Conservation (phyloP, 176 grass and related monocot genomes). For the Ensete glaucum region DNA sequence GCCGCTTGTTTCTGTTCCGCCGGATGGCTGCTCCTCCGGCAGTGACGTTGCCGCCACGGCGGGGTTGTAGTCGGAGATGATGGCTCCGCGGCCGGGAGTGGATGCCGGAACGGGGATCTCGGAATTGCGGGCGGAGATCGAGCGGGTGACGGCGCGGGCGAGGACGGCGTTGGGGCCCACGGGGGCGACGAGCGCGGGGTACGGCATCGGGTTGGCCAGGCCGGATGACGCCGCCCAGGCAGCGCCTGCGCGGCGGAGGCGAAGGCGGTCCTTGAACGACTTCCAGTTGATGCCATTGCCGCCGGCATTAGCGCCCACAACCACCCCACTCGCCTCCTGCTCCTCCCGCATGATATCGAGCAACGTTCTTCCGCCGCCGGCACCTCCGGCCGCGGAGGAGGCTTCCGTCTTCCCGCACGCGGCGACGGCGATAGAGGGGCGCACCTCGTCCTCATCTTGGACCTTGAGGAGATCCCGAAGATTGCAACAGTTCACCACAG, state of each 20-base stretch:
- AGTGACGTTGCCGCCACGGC: background rate
- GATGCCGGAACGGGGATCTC: no score
- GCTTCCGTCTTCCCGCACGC: background rate
- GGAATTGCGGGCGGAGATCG: background rate
- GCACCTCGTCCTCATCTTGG: conserved; percentile 1
- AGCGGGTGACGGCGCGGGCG: background rate
- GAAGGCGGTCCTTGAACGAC: background rate
- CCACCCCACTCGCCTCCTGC: background rate
- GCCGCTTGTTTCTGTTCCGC: background rate
- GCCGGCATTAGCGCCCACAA: background rate
- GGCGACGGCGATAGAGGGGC: background rate
- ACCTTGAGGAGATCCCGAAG: conserved; percentile 11
- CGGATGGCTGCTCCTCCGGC: background rate
- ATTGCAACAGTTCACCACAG: background rate
- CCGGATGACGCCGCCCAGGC: background rate
- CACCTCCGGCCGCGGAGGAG: background rate
- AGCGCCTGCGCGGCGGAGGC: background rate
- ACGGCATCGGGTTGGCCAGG: background rate
- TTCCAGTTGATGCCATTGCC: conserved; percentile 6
- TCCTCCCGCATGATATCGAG: conserved; percentile 6
- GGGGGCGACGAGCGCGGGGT: background rate
- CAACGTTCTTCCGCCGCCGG: conserved; percentile 6
- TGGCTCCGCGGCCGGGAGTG: background rate
- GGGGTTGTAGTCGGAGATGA: background rate
- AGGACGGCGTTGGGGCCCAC: background rate